Evolutionary conservation across 805 yeast species (phyloP).

Genomic region (Candida schatavii): DNA sequence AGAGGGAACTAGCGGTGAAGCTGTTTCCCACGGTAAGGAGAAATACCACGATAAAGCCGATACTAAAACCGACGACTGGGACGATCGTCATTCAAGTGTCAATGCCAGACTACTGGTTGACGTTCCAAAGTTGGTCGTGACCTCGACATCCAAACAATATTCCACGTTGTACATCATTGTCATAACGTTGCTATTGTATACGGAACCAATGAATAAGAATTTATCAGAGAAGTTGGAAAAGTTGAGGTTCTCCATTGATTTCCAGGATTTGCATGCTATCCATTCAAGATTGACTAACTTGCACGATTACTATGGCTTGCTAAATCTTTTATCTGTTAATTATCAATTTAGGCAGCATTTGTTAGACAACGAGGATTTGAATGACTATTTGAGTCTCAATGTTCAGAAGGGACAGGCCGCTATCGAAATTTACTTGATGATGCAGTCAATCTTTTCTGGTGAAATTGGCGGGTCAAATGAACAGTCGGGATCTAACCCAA

Average conservation of each 20-base stretch:
- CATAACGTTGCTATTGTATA: constrained; percentile 63
- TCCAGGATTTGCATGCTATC: constrained; percentile 55
- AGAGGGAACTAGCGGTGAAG: not conserved
- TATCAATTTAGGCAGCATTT: constrained; percentile 47
- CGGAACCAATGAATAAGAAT: constrained; percentile 65
- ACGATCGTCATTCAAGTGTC: not conserved
- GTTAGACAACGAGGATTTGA: constrained; percentile 47
- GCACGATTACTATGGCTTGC: constrained; percentile 45
- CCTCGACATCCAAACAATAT: constrained; percentile 75
- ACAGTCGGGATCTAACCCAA: constrained; percentile 13
- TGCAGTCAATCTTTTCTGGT: constrained; percentile 37
- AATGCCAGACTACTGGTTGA: constrained; percentile 53
- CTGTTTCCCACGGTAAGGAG: not conserved
- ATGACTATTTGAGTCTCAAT: constrained; percentile 40
- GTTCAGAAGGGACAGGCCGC: constrained; percentile 30
- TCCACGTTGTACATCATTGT: constrained; percentile 60
- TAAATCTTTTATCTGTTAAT: constrained; percentile 44
- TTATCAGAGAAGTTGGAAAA: constrained; percentile 61
- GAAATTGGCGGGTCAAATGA: constrained; percentile 18
- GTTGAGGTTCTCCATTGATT: constrained; percentile 66
- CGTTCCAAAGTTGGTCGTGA: constrained; percentile 64
- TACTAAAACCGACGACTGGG: not conserved
- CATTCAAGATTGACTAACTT: constrained; percentile 45
- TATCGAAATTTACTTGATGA: constrained; percentile 33
- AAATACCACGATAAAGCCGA: not conserved